phyloP scores from a whole-genome alignment of 1,139 yeast genomes.

The Protomyces macrosporus region DNA sequence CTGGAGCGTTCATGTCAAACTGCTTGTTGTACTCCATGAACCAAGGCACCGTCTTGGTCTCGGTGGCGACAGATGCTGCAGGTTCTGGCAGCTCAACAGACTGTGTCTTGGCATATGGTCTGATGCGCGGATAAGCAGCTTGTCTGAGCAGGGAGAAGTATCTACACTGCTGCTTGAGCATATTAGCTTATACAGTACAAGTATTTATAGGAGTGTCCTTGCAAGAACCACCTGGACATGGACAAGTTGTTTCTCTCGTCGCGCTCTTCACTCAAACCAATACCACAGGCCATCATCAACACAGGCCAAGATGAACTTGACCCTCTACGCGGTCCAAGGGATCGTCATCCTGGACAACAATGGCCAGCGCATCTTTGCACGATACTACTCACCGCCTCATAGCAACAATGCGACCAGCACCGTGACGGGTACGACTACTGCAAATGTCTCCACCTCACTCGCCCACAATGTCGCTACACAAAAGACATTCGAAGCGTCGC shows the following conservation, averaged over 20 bases:
- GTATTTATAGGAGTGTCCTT: not conserved
- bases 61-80: not conserved
- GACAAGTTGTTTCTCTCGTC: no score
- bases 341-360: constrained; percentile 72
- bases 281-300: not conserved
- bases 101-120: not conserved
- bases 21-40: constrained; percentile 25
- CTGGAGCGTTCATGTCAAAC: constrained; percentile 1
- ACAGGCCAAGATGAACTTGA: constrained; percentile 41
- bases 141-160: not conserved
- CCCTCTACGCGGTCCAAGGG: constrained; percentile 36
- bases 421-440: constrained; percentile 29
- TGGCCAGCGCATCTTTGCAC: constrained; percentile 75
- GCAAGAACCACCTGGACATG: no score
- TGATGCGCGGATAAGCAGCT: not conserved
- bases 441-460: constrained; percentile 34
- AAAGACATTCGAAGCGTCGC: constrained; percentile 72
- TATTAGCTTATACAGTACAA: not conserved
- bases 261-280: no score
- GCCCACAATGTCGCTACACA: constrained; percentile 41
- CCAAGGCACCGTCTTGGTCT: constrained; percentile 18
- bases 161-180: not conserved
- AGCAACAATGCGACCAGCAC: constrained; percentile 8
- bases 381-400: constrained; percentile 72
- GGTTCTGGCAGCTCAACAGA: not conserved